Evolutionary conservation across 495 filamentous ascomycete species (phyloP), one percentile per base, ranked within the genome.

Genomic region (Talaromyces nanjingensis): DNA sequence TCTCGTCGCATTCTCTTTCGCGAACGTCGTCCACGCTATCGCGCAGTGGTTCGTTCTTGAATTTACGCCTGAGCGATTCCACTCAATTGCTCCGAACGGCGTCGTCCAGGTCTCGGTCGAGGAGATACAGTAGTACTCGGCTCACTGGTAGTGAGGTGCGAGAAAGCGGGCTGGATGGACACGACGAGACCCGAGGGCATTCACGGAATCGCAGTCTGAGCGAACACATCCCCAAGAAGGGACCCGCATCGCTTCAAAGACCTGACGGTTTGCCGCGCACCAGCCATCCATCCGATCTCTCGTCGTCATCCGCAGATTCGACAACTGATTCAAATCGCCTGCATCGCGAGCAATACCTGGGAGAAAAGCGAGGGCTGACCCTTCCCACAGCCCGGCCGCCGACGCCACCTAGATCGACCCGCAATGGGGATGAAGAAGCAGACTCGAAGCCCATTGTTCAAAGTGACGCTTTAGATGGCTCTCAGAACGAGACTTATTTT

Each of bases 311-410:
- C 0, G 72, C 81, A 61, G 62, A 64, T n/a, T 31, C 52, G 5
- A 42, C 54, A n/a, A 71, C 70, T 1, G 77, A 78, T 29, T 75
- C 81, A n/a, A 79, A 79, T 47, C 74, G 75, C 11, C 74, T 97
- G 74, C 90, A 92, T 64, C 85, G 92, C 37, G 92, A 97, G 71
- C 84, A 87, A 62, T 87, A 93, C 72, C 76, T 97, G 12, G 91
- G 90, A 0, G 84, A 88, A 18, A 82, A 91, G 59, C 82, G 92
- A 67, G 92, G 92, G 6, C 76, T 92, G 45, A 78, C 85, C 1
- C 70, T 76, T 45, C 79, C 84, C 1, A 70, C 82, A 59, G 65
- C 73, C 42, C 87, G 84, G 67, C 88, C 88, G 29, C 92, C 89
- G 6, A 92, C 90, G 1, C 92, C 91, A 16, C 90, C 91, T 16